Base-by-base conservation (phyloP, 2,329 filamentous ascomycete genomes). In the Ascochyta koolunga region DNA sequence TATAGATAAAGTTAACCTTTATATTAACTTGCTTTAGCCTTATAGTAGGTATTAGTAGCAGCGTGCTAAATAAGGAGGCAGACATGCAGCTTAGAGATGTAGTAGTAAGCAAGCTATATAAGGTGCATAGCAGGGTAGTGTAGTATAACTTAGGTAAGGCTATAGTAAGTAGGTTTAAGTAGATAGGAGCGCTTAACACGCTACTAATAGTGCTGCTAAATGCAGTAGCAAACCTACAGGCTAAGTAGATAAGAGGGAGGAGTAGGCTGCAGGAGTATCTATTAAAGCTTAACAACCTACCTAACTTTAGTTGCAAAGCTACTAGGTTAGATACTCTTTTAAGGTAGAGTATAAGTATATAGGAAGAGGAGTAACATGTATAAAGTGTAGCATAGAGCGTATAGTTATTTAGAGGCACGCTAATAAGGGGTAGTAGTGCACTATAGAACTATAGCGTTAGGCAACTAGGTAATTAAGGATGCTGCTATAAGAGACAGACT, bases 1-100 rank as follows among this genome's bases (percentile, higher is more conserved):
- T 46, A 15, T 45, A 65, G 13, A 68, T 76, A 58, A 40, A 52
- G 15, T 46, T 50, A 4, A 68, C 63, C 4, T 77, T 76, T 51
- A 35, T 24, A 8, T 44, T 25, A 3, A 71, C 78, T 29, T 44
- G 44, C 1, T 49, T 54, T 10, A 44, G 51, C 1, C 33, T 54
- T 2, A 49, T 54, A 44, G 51, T 54, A 1, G 51, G 51, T 8
- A 54, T 54, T 9, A 44, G 51, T 5, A 44, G 51, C 11, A 44
- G 51, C 2, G 51, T 49, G 10, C 51, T 44, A 1, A 49, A 21
- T 33, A 33, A 32, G 10, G 39, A 54, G 2, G 39, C 27, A 9
- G 44, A 54, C 11, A 25, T 54, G 2, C 35, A 33, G n/a, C 39
- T 54, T 4, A 44, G 50, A 19, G 50, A 53, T 13, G 31, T 53